phyloP scores from a whole-genome alignment of 805 yeast genomes.

The Ogataea wickerhamii region DNA sequence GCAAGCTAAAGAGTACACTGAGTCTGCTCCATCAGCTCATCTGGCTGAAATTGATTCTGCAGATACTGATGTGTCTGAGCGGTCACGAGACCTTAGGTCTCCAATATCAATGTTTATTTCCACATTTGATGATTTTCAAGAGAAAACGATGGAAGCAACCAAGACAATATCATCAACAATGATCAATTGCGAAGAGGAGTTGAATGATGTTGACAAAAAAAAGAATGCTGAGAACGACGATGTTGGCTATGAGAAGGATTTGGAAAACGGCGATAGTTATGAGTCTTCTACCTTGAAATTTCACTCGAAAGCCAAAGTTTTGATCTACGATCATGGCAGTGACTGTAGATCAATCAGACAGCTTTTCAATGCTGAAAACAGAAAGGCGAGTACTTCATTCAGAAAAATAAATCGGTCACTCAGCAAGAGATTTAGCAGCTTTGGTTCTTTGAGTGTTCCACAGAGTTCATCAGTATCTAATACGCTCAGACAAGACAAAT shows the following conservation, averaged over 20 bases:
- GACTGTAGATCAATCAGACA: conserved; percentile 20
- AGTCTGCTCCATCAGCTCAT: neutral
- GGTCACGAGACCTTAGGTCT: conserved; percentile 5
- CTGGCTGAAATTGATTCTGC: conserved; percentile 8
- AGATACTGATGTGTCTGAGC: conserved; percentile 10
- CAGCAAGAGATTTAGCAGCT: conserved; percentile 15
- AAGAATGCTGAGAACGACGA: neutral
- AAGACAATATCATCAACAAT: neutral
- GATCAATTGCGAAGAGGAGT: neutral
- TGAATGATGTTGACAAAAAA: neutral
- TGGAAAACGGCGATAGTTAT: conserved; percentile 6
- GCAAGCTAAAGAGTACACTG: neutral
- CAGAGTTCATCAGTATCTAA: neutral
- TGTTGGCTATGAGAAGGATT: neutral
- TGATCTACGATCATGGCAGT: conserved; percentile 22
- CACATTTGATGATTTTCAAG: conserved; percentile 4
- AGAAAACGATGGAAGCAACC: neutral
- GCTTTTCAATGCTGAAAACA: conserved; percentile 11
- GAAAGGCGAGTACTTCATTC: conserved; percentile 11
- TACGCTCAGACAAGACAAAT: conserved; percentile 17
- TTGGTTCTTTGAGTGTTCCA: conserved; percentile 6
- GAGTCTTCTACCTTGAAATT: conserved; percentile 14
- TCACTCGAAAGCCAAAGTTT: conserved; percentile 21
- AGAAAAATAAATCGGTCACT: conserved; percentile 20
- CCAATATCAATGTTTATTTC: conserved; percentile 8